Evolutionary conservation across 2,329 filamentous ascomycete genomes (phyloP).

Genomic region (Scedosporium boydii): DNA sequence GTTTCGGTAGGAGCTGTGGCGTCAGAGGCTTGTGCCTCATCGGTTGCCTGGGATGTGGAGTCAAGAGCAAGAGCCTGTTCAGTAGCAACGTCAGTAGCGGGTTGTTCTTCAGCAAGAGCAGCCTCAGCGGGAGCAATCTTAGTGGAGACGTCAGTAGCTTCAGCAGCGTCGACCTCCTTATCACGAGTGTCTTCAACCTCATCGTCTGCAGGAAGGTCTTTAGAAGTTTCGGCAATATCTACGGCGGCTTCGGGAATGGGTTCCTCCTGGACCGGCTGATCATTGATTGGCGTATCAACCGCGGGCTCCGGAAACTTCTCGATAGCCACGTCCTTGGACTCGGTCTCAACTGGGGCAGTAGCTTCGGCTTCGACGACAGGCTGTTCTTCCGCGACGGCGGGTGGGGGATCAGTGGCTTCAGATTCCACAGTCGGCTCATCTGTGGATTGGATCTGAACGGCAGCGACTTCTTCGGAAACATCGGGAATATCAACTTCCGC

Average conservation of each 20-base stretch:
- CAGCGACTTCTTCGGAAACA: not conserved
- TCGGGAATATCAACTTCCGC: not conserved
- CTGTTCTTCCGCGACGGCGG: not conserved
- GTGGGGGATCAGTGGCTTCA: too few species aligned
- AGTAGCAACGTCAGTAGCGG: not conserved
- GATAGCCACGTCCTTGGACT: not conserved
- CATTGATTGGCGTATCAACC: not conserved
- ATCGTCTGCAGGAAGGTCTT: not conserved
- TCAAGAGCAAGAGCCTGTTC: not conserved
- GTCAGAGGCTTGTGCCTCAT: not conserved
- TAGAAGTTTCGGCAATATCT: not conserved
- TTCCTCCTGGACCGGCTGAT: not conserved
- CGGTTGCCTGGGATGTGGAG: not conserved
- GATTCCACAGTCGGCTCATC: too few species aligned
- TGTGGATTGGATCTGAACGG: not conserved
- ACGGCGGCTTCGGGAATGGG: not conserved
- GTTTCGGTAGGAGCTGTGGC: not conserved
- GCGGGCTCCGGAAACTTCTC: not conserved
- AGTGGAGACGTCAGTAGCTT: not conserved
- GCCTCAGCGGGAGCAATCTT: not conserved
- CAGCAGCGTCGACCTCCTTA: not conserved
- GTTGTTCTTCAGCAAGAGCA: not conserved
- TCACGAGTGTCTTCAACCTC: not conserved
- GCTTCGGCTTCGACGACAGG: not conserved
- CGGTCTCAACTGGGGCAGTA: not conserved